Evolutionary conservation across 164 flowering plant genomes (phyloP).

Genomic region (Vitis rupestris): DNA sequence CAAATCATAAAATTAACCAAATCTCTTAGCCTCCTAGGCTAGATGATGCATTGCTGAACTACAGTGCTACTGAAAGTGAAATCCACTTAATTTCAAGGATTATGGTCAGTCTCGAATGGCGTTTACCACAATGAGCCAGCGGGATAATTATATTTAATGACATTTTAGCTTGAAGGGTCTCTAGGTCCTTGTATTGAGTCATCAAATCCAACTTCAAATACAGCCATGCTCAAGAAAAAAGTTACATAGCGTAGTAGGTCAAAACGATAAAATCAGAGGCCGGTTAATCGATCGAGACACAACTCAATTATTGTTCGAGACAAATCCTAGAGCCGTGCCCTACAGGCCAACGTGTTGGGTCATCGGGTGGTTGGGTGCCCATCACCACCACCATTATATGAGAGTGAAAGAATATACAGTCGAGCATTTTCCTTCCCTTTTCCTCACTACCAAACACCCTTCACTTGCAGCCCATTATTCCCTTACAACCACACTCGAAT

Average conservation of each 20-base stretch:
- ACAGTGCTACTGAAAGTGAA: neutral
- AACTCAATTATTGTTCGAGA: slow-evolving; percentile 14
- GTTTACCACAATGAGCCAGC: neutral
- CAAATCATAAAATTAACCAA: neutral
- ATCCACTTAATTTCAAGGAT: neutral
- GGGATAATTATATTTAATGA: neutral
- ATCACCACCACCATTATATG: slow-evolving; percentile 2
- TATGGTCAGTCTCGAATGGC: neutral
- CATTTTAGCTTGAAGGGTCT: neutral
- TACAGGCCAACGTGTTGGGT: slow-evolving; percentile 5
- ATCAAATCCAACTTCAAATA: too few relatives aligned
- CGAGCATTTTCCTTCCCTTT: neutral
- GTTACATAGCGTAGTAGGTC: too few relatives aligned
- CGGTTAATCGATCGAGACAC: neutral
- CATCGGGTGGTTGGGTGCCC: slow-evolving; percentile 7
- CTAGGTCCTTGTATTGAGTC: too few relatives aligned
- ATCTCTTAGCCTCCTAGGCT: neutral
- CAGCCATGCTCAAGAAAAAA: too few relatives aligned
- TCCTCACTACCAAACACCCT: neutral
- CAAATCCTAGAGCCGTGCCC: slow-evolving; percentile 4
- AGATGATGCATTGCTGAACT: neutral
- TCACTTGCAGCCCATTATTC: slow-evolving; percentile 8
- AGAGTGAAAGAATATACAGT: neutral
- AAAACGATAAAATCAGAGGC: too few relatives aligned
- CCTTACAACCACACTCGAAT: slow-evolving; percentile 2